These are phyloP conservation scores for Linum tenue DNA, from an alignment of 345 rosid species.

Conservation along the genomic window DNA sequence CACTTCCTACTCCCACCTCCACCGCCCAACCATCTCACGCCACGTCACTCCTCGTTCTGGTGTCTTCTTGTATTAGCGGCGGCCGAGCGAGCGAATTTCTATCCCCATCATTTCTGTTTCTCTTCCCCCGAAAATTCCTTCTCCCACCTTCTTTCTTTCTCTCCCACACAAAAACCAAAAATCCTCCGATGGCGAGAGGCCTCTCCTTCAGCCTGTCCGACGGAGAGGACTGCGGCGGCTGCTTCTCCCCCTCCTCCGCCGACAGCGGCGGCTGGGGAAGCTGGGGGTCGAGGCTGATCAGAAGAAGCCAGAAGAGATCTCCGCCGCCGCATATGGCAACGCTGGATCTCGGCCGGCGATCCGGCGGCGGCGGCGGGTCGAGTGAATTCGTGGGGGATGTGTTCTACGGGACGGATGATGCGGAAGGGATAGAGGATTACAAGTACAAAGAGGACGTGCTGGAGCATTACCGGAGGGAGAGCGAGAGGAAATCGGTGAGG, in stretches of 20 bases:
- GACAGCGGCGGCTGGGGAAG: background rate
- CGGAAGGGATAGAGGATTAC: conserved; percentile 5
- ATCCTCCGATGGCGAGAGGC: background rate
- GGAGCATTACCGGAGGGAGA: conserved; percentile 16
- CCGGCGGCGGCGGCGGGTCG: background rate
- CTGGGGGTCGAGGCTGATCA: no score
- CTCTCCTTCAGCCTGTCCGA: background rate
- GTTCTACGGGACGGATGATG: conserved; percentile 24
- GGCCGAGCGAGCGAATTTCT: no score
- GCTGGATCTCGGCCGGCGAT: background rate
- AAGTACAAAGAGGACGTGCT: conserved; percentile 23
- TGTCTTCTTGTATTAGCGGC: no score
- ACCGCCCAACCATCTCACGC: no score
- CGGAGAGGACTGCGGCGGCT: background rate
- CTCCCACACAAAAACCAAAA: background rate
- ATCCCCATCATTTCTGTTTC: no score
- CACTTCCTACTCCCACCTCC: no score
- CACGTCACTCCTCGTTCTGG: no score
- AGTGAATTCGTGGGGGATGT: conserved; percentile 8
- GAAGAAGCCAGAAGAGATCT: background rate
- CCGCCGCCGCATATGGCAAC: background rate
- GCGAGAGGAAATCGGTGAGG: conserved; percentile 9
- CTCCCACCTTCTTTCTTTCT: background rate
- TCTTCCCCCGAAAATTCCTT: background rate
- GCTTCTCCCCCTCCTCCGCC: background rate